Evolutionary conservation across 805 yeast genomes (phyloP).

Genomic region (Ogataea polymorpha): DNA sequence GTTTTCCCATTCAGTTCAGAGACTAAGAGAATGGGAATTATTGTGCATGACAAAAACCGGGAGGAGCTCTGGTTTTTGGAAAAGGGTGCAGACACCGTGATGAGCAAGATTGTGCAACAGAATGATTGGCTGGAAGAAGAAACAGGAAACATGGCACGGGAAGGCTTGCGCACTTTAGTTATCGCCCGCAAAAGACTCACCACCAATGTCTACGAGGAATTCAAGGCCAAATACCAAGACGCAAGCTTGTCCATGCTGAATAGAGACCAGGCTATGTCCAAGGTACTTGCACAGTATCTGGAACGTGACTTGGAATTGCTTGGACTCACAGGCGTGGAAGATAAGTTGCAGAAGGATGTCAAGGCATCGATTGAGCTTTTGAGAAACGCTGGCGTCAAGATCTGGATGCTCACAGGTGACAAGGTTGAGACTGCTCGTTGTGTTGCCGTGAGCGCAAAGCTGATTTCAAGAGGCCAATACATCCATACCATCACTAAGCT

Average conservation of each 20-base stretch:
- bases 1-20: conserved; percentile 95
- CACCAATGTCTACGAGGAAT: conserved; percentile 53
- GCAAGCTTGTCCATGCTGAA: conserved; percentile 78
- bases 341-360: conserved; percentile 86
- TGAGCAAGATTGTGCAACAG: conserved; percentile 74
- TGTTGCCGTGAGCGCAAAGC: conserved; percentile 92
- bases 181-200: conserved; percentile 79
- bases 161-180: conserved; percentile 92
- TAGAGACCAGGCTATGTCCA: conserved; percentile 73
- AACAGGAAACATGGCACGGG: conserved; percentile 96
- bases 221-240: conserved; percentile 58
- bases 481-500: conserved; percentile 81
- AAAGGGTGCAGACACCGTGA: conserved; percentile 97
- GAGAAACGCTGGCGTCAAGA: conserved; percentile 94
- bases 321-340: conserved; percentile 97
- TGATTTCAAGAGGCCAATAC: conserved; percentile 90
- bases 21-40: conserved; percentile 92
- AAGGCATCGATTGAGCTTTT: conserved; percentile 87
- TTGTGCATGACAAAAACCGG: conserved; percentile 58
- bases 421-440: conserved; percentile 98
- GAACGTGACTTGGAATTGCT: conserved; percentile 82
- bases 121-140: conserved; percentile 98
- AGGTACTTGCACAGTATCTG: conserved; percentile 61
- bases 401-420: conserved; percentile 99
- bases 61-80: conserved; percentile 81